Evolutionary conservation across 345 rosid genomes (phyloP), one percentile per base, ranked within the genome.

Genomic region (Jatropha curcas): DNA sequence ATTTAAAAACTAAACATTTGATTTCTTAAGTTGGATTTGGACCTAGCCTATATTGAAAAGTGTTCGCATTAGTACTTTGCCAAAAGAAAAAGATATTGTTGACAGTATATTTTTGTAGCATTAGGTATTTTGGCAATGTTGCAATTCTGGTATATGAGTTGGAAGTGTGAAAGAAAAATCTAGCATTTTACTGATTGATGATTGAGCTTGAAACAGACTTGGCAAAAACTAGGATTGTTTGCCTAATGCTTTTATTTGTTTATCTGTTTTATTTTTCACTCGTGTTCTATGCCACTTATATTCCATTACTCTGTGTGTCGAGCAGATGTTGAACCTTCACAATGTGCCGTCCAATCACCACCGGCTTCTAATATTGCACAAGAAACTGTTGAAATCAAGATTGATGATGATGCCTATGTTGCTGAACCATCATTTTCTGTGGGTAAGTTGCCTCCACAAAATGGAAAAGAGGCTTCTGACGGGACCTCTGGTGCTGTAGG

Each of bases 401-500:
- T 53, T 51, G 84, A 77, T 64, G 79, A 67, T 73, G 86, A 84
- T 62, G 46, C 61, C 16, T 72, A 56, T 77, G 80, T 68, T 76
- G 78, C 72, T 0, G 89, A 89, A 58, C 82, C 84, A 48, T 77
- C 82, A 67, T 78, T 87, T 81, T 77, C 84, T 58, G 86, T 87
- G 66, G 84, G 79, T 71, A 89, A 87, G 65, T 88, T 86, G 30
- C 93, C 94, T 71, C 46, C 56, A 66, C 68, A 74, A 79, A 75
- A 84, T 79, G 92, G 73, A 82, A 67, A 39, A 69, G 76, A 86
- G 70, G 77, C 78, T 75, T 56, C 82, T 37, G 88, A 75, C 68
- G 81, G 72, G 75, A 74, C 72, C 63, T 79, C 70, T 74, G 88
- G 82, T 46, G 86, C 85, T 80, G 80, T 85, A 30, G 97, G 93